Evolutionary conservation across 768 basidiomycete genomes (phyloP).

Genomic region (Galerina marginata): DNA sequence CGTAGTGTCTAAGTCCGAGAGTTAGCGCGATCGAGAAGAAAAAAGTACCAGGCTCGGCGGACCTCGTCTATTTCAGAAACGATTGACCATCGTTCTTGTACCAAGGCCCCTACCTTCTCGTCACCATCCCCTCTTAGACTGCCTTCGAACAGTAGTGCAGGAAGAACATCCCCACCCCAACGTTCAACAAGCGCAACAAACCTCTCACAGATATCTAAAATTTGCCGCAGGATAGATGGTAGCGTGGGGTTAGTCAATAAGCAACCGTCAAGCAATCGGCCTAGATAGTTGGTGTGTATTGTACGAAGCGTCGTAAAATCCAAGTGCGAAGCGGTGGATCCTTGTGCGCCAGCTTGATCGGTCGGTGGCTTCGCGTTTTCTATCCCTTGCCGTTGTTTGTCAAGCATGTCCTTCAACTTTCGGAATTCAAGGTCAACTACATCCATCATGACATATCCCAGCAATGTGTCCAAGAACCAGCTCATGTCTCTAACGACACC

Average conservation of each 20-base stretch:
- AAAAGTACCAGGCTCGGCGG: conserved; percentile 18
- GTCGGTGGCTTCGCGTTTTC: conserved; percentile 15
- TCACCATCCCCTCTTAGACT: conserved; percentile 60
- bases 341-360: conserved; percentile 9
- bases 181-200: conserved; percentile 89
- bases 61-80: conserved; percentile 85
- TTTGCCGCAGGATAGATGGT: conserved; percentile 66
- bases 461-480: conserved; percentile 86
- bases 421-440: conserved; percentile 87
- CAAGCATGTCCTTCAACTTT: conserved; percentile 66
- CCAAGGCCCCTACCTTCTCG: conserved; percentile 72
- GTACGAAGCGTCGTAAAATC: conserved; percentile 88
- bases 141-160: conserved; percentile 82
- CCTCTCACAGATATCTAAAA: conserved; percentile 83
- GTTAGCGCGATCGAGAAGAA: neutral
- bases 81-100: conserved; percentile 67
- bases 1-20: conserved; percentile 62
- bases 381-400: conserved; percentile 31
- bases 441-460: conserved; percentile 89
- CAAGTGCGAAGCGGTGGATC: conserved; percentile 47
- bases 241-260: conserved; percentile 71
- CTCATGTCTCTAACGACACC: conserved; percentile 87
- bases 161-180: conserved; percentile 92
- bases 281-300: conserved; percentile 83
- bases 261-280: conserved; percentile 79